These are phyloP conservation scores for Fusarium camptoceras DNA, from an alignment of 2,329 filamentous ascomycete species.

Conservation along the genomic window DNA sequence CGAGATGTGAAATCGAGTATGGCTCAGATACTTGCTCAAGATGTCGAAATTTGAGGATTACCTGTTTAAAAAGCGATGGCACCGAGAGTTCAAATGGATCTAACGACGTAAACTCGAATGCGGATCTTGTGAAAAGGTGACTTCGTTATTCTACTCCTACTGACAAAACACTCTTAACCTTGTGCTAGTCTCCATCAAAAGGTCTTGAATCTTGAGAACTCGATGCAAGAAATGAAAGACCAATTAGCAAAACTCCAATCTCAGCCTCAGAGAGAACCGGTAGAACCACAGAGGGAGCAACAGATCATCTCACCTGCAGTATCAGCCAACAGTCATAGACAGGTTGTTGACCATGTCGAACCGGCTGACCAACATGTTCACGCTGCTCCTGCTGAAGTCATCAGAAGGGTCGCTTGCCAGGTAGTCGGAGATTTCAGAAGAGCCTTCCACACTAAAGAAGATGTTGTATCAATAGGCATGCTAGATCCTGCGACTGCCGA, in stretches of 20 bases:
- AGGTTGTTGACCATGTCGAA: conserved; percentile 11
- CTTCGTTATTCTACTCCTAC: background rate
- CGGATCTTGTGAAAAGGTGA: conserved; percentile 23
- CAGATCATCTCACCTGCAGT: background rate
- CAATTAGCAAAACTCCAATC: conserved; percentile 12
- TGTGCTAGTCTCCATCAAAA: conserved; percentile 18
- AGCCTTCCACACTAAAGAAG: conserved; percentile 18
- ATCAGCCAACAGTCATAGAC: background rate
- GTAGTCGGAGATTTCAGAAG: conserved; percentile 26
- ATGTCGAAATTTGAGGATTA: conserved; percentile 31
- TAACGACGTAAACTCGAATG: background rate
- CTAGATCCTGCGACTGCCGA: conserved; percentile 18
- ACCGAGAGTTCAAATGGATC: conserved; percentile 3
- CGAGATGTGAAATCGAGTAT: conserved; percentile 33
- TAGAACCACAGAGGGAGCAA: background rate
- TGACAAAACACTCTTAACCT: background rate
- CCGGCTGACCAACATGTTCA: conserved; percentile 26
- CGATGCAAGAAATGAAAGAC: conserved; percentile 18
- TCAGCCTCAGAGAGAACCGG: background rate
- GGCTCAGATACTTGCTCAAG: conserved; percentile 29
- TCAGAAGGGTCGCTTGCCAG: conserved; percentile 27
- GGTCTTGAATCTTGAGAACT: conserved; percentile 22
- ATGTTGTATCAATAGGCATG: conserved; percentile 23
- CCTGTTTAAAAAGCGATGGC: conserved; percentile 24
- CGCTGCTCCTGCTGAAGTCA: conserved; percentile 27